A percentile compares a stretch with the other conserved stretches of the same genome.
phyloP scores from a whole-genome alignment of 495 filamentous ascomycete species.

The Daldinia vernicosa region DNA sequence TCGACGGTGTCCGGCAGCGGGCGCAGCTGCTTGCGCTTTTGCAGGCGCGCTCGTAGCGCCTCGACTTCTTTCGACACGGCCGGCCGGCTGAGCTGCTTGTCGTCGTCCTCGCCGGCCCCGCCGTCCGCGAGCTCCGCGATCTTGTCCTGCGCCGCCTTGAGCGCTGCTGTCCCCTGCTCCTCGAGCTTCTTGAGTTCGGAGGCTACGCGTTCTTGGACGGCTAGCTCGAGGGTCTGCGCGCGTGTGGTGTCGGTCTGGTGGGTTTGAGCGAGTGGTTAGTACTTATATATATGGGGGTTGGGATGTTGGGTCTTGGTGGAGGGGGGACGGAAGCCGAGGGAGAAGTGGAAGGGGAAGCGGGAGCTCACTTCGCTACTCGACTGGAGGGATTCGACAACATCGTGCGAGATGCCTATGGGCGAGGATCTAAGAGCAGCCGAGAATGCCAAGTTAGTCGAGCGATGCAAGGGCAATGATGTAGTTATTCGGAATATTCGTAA shows the following conservation, averaged over 20 bases:
- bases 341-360: background rate
- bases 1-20: slow-evolving; percentile 69
- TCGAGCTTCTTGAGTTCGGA: slow-evolving; percentile 82
- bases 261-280: slow-evolving; percentile 18
- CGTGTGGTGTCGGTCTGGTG: slow-evolving; percentile 85
- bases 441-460: slow-evolving; percentile 15
- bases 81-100: slow-evolving; percentile 39
- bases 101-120: background rate
- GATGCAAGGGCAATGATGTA: background rate
- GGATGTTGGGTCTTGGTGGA: slow-evolving; percentile 6
- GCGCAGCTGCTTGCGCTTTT: slow-evolving; percentile 75
- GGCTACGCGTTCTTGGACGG: slow-evolving; percentile 87
- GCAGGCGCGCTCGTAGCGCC: slow-evolving; percentile 75
- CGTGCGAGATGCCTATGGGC: slow-evolving; percentile 85
- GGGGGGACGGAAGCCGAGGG: background rate
- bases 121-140: slow-evolving; percentile 53
- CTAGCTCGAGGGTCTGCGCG: slow-evolving; percentile 80
- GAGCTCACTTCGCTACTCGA: slow-evolving; percentile 79
- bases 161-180: slow-evolving; percentile 60
- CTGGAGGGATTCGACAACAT: slow-evolving; percentile 83
- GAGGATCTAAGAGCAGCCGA: slow-evolving; percentile 66
- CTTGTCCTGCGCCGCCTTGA: slow-evolving; percentile 72
- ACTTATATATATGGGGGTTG: background rate
- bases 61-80: slow-evolving; percentile 72
- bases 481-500: background rate